phyloP scores from a whole-genome alignment of 129 eudicot genomes.

The Chrysanthemum lavandulifolium region DNA sequence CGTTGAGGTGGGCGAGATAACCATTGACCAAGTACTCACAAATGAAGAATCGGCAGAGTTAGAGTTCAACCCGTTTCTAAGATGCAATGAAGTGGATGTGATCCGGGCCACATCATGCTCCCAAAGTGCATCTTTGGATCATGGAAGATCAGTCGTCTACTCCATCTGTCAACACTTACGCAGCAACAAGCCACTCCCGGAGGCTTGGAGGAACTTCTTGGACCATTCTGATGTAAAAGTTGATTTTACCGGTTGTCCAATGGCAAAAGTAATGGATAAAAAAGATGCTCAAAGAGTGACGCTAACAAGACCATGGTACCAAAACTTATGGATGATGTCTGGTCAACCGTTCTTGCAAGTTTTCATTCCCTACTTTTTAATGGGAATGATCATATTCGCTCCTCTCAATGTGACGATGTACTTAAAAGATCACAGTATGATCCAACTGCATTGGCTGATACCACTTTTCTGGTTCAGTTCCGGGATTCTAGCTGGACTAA shows the following conservation, averaged over 20 bases:
- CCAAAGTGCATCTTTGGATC: slow-evolving; percentile 56
- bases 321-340: slow-evolving; percentile 48
- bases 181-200: slow-evolving; percentile 42
- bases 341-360: slow-evolving; percentile 50
- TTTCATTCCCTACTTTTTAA: slow-evolving; percentile 41
- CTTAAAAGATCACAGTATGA: slow-evolving; percentile 19
- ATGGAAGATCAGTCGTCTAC: slow-evolving; percentile 47
- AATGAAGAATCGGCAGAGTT: slow-evolving; percentile 31
- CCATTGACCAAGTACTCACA: slow-evolving; percentile 27
- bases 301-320: slow-evolving; percentile 48
- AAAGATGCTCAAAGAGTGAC: slow-evolving; percentile 30
- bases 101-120: slow-evolving; percentile 48
- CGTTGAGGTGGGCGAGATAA: slow-evolving; percentile 39
- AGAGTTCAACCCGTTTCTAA: slow-evolving; percentile 49
- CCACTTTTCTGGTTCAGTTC: slow-evolving; percentile 40
- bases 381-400: slow-evolving; percentile 38
- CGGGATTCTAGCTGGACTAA: slow-evolving; percentile 42
- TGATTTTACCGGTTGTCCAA: slow-evolving; percentile 49
- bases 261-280: slow-evolving; percentile 31
- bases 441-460: slow-evolving; percentile 36
- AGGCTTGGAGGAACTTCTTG: slow-evolving; percentile 43
- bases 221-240: slow-evolving; percentile 51
- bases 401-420: slow-evolving; percentile 35
- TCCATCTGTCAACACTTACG: slow-evolving; percentile 52
- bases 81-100: slow-evolving; percentile 41